Conservation (phyloP, 2,329 filamentous ascomycete genomes). For the Chaetothyriales sp. region DNA sequence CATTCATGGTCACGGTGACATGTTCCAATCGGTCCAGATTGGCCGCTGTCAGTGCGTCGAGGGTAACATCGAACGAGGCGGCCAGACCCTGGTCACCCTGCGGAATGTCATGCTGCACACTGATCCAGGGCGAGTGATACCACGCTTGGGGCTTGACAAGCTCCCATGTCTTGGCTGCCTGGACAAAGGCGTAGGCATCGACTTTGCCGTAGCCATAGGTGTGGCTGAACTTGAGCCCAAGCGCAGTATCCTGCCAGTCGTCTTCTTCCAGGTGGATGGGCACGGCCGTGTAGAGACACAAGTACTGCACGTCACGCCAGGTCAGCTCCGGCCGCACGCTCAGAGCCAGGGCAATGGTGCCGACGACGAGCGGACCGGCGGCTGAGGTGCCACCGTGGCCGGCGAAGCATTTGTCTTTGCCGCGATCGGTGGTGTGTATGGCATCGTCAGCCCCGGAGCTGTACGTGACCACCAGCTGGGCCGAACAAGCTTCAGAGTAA, state of each 20-base stretch:
- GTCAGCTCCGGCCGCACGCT: conserved; percentile 70
- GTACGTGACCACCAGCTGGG: conserved; percentile 89
- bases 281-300: conserved; percentile 70
- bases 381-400: conserved; percentile 91
- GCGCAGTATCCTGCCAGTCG: conserved; percentile 67
- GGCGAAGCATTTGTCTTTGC: conserved; percentile 59
- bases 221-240: conserved; percentile 81
- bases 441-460: conserved; percentile 78
- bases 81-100: conserved; percentile 68
- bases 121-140: conserved; percentile 86
- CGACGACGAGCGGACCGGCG: conserved; percentile 80
- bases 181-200: conserved; percentile 71
- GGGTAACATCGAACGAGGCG: conserved; percentile 66
- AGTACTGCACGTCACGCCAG: conserved; percentile 90
- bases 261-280: conserved; percentile 58
- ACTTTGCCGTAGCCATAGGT: conserved; percentile 93
- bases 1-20: conserved; percentile 94
- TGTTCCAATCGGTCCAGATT: conserved; percentile 84
- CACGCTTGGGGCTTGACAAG: conserved; percentile 90
- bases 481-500: conserved; percentile 93
- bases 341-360: conserved; percentile 78
- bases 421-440: conserved; percentile 95
- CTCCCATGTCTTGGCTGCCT: conserved; percentile 71
- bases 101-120: conserved; percentile 71
- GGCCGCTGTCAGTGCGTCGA: conserved; percentile 61